Conservation (phyloP, 345 rosid species). For the Euclidium syriacum region DNA sequence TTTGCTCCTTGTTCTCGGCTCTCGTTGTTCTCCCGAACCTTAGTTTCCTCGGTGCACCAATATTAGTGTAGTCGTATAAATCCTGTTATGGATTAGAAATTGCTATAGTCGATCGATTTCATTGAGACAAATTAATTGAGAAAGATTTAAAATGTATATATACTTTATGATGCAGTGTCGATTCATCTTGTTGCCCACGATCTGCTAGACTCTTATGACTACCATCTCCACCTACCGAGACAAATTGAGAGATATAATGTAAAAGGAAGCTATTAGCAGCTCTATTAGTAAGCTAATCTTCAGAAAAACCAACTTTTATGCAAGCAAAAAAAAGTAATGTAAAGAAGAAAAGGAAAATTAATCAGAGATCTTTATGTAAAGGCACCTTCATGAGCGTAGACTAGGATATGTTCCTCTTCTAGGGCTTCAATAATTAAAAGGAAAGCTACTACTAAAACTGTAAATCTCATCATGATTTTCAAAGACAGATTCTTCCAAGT, state of each 20-base stretch:
- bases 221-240: conserved; percentile 10
- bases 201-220: conserved; percentile 4
- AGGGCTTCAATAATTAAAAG: conserved; percentile 11
- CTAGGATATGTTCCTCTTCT: conserved; percentile 15
- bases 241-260: background rate
- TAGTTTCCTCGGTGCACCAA: conserved; percentile 9
- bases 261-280: background rate
- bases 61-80: background rate
- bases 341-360: background rate
- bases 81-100: background rate
- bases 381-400: conserved; percentile 22
- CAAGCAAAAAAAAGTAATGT: background rate
- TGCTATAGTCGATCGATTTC: background rate
- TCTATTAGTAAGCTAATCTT: background rate
- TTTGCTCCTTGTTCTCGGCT: background rate
- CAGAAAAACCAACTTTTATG: background rate
- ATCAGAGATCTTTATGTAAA: conserved; percentile 7
- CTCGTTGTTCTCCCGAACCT: conserved; percentile 1
- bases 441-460: conserved; percentile 1
- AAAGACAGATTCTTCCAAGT: background rate
- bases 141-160: background rate
- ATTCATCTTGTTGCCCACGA: background rate
- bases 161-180: background rate
- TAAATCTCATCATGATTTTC: conserved; percentile 6
- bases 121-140: too few relatives aligned